Conservation (phyloP, 1,284 basidiomycete species). For the Ustilago sp. region DNA sequence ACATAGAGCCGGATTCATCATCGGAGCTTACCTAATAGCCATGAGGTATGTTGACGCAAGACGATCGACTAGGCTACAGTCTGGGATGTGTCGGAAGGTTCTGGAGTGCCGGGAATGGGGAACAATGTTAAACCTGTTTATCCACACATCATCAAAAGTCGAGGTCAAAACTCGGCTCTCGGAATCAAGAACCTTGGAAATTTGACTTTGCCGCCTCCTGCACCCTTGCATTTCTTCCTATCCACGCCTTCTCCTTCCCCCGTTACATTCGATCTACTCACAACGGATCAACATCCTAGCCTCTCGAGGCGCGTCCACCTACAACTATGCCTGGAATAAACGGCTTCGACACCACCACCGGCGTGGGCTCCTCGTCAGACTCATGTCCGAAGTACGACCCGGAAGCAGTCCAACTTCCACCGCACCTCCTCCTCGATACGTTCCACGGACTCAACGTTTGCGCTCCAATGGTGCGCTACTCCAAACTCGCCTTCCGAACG, state of each 20-base stretch:
- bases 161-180: background rate
- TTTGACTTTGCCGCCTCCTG: background rate
- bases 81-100: too few species aligned
- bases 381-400: conserved; percentile 34
- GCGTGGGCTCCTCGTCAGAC: background rate
- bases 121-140: background rate
- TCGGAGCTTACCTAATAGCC: too few species aligned
- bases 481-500: conserved; percentile 75
- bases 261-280: background rate
- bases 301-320: background rate
- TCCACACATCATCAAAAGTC: background rate
- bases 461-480: conserved; percentile 75
- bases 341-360: background rate
- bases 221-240: conserved; percentile 3
- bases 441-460: conserved; percentile 58
- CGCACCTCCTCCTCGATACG: conserved; percentile 53
- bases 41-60: too few species aligned
- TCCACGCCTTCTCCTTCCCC: conserved; percentile 1
- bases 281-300: background rate
- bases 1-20: too few species aligned
- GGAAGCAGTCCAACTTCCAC: conserved; percentile 31
- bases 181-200: background rate
- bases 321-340: conserved; percentile 5
- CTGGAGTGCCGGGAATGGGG: too few species aligned
- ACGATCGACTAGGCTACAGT: too few species aligned